phyloP scores from a whole-genome alignment of 805 yeast species.

The Starmerella asiatica region DNA sequence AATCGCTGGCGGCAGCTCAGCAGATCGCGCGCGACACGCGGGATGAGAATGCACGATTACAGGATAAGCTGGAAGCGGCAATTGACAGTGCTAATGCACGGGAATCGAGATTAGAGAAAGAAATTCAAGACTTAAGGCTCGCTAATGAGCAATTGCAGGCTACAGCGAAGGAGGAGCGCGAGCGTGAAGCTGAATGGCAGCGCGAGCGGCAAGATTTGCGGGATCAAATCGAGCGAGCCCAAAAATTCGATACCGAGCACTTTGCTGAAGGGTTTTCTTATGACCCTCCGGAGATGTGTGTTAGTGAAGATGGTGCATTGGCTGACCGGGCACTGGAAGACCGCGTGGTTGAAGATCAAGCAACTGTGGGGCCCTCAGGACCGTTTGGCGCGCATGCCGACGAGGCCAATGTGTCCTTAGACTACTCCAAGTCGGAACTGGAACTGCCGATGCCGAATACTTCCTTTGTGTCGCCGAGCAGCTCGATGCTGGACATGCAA shows the following conservation, averaged over 20 bases:
- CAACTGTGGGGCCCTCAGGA: background rate
- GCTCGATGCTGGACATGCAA: background rate
- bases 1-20: conserved; percentile 12
- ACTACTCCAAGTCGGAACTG: too few species aligned
- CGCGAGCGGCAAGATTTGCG: background rate
- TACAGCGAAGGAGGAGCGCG: background rate
- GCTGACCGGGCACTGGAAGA: too few species aligned
- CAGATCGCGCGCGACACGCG: conserved; percentile 4
- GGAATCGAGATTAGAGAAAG: background rate
- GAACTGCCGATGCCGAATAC: too few species aligned
- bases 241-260: too few species aligned
- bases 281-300: too few species aligned
- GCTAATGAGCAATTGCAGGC: background rate
- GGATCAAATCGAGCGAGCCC: background rate
- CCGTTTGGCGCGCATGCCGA: conserved; percentile 1
- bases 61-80: conserved; percentile 9
- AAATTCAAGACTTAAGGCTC: background rate
- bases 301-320: background rate
- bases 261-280: too few species aligned
- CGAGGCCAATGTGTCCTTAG: background rate
- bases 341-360: background rate
- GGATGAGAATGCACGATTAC: conserved; percentile 4
- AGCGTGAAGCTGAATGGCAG: background rate
- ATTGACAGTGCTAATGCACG: background rate
- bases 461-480: too few species aligned